A percentile compares a stretch with the other conserved stretches of the same genome.
Evolutionary conservation across 345 rosid species (phyloP).

Genomic region (Eucalyptus cloeziana): DNA sequence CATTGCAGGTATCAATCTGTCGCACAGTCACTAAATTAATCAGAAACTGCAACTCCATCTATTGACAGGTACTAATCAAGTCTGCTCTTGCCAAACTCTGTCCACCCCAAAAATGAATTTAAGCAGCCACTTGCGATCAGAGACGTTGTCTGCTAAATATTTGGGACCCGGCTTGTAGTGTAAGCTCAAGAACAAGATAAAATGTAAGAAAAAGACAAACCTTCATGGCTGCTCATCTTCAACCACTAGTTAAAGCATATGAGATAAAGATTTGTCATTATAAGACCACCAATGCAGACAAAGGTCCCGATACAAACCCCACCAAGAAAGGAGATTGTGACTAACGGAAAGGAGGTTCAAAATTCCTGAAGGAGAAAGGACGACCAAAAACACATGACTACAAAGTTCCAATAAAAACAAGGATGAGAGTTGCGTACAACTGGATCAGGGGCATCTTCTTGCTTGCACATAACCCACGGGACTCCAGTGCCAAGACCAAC

Average conservation of each 20-base stretch:
- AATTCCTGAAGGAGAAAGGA: background rate
- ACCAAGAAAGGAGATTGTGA: background rate
- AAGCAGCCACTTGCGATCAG: background rate
- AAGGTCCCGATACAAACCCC: background rate
- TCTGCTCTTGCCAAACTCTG: background rate
- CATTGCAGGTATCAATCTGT: conserved; percentile 88
- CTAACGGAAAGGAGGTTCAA: background rate
- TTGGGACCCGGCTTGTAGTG: background rate
- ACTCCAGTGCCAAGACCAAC: conserved; percentile 80
- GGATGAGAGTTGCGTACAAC: conserved; percentile 26
- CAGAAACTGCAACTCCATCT: background rate
- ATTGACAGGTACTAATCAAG: background rate
- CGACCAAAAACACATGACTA: background rate
- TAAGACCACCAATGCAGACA: background rate
- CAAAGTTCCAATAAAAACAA: background rate
- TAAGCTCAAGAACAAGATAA: background rate
- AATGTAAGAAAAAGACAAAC: background rate
- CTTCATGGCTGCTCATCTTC: background rate
- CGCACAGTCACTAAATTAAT: background rate
- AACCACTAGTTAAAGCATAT: background rate
- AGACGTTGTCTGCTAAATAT: background rate
- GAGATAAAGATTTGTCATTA: background rate
- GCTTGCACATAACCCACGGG: conserved; percentile 99
- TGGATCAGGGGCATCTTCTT: conserved; percentile 94
- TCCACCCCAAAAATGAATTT: background rate